Evolutionary conservation across 176 grass and related monocot genomes (phyloP).

Genomic region (Thalia dealbata): DNA sequence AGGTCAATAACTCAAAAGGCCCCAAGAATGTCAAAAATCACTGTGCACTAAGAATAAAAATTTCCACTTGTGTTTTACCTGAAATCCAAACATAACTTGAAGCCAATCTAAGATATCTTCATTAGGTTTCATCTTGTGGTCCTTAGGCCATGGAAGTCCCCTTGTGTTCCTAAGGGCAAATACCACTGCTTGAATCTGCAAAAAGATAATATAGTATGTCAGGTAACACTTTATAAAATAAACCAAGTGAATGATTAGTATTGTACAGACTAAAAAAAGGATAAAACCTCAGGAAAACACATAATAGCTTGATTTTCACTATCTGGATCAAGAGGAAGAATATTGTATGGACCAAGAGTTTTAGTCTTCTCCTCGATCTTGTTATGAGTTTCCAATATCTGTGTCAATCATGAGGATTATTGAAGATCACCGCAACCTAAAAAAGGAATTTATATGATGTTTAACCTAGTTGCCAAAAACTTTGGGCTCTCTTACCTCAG

Average conservation of each 20-base stretch:
- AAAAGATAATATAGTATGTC: not conserved
- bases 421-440: not conserved
- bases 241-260: not conserved
- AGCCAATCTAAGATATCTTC: constrained; percentile 86
- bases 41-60: constrained; percentile 3
- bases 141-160: constrained; percentile 91
- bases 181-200: constrained; percentile 81
- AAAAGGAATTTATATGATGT: not conserved
- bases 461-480: not conserved
- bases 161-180: constrained; percentile 76
- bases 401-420: not conserved
- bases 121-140: constrained; percentile 55
- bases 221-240: not conserved
- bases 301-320: constrained; percentile 80
- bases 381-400: constrained; percentile 85
- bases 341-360: constrained; percentile 81
- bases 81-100: constrained; percentile 91
- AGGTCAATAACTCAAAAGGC: not conserved
- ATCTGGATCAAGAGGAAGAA: constrained; percentile 86
- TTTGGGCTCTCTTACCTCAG: constrained; percentile 26
- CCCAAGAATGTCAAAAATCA: not conserved
- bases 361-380: constrained; percentile 90
- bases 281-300: constrained; percentile 62
- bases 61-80: constrained; percentile 29
- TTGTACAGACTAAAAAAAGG: not conserved